These are phyloP conservation scores for Nigrospora osmanthi DNA, from an alignment of 2,329 filamentous ascomycete species.

Conservation along the genomic window DNA sequence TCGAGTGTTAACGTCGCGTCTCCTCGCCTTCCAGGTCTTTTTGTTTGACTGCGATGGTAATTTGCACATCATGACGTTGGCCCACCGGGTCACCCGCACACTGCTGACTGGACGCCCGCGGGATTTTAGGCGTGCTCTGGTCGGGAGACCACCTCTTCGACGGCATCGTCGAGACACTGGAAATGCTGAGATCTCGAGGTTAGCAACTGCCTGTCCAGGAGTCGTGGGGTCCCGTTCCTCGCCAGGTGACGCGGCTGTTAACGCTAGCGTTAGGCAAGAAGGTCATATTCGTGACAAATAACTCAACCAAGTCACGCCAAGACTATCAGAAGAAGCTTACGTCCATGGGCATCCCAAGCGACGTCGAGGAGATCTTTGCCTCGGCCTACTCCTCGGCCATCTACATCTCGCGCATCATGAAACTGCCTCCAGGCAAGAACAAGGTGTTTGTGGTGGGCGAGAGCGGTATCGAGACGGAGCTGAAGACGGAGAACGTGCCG, in stretches of 20 bases:
- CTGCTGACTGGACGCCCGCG: background rate
- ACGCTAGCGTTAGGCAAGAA: conserved; percentile 62
- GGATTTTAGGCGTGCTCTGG: conserved; percentile 70
- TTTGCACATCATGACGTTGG: conserved; percentile 10
- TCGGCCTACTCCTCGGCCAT: conserved; percentile 92
- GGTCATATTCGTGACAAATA: conserved; percentile 95
- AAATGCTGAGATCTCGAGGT: conserved; percentile 78
- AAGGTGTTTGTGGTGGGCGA: conserved; percentile 95
- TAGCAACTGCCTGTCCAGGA: conserved; percentile 5
- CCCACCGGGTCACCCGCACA: background rate
- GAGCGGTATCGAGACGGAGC: conserved; percentile 81
- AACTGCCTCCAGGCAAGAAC: conserved; percentile 69
- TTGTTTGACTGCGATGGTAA: conserved; percentile 95
- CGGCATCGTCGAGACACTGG: conserved; percentile 75
- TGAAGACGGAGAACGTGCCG: conserved; percentile 68
- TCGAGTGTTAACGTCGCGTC: background rate
- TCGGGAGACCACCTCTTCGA: conserved; percentile 87
- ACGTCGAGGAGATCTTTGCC: conserved; percentile 87
- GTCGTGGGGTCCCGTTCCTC: background rate
- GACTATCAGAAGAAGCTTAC: conserved; percentile 93
- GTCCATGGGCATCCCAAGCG: conserved; percentile 68
- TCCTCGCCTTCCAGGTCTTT: conserved; percentile 56
- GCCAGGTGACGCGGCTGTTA: background rate
- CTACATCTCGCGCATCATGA: conserved; percentile 90
- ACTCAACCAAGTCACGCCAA: conserved; percentile 89